Evolutionary conservation across 2,329 filamentous ascomycete genomes (phyloP).

Genomic region (Penicillium expansum): DNA sequence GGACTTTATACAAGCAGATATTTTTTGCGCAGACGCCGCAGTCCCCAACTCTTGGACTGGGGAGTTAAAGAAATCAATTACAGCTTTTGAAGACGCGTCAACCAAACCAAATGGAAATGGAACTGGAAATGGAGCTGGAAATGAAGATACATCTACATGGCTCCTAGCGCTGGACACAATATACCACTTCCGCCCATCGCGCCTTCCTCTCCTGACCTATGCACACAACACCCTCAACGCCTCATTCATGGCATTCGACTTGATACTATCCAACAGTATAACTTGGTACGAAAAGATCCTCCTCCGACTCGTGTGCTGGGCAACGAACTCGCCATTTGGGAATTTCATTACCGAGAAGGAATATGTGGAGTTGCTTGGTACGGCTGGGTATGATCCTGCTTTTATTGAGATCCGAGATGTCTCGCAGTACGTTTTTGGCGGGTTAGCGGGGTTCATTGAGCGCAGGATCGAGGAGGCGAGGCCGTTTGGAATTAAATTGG

Average conservation of each 20-base stretch:
- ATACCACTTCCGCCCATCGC: conserved; percentile 57
- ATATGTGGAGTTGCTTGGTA: conserved; percentile 48
- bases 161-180: conserved; percentile 56
- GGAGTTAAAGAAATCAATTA: conserved; percentile 23
- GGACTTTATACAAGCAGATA: conserved; percentile 1
- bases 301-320: conserved; percentile 45
- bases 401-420: conserved; percentile 51
- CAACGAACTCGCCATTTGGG: conserved; percentile 50
- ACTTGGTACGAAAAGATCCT: conserved; percentile 31
- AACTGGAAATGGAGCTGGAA: too few relatives aligned
- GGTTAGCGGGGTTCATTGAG: conserved; percentile 48
- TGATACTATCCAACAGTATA: conserved; percentile 40
- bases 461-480: conserved; percentile 36
- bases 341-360: conserved; percentile 50
- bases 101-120: not conserved
- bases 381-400: conserved; percentile 48
- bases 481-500: conserved; percentile 38
- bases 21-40: conserved; percentile 54
- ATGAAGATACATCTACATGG: conserved; percentile 41
- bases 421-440: conserved; percentile 53
- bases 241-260: conserved; percentile 56
- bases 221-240: conserved; percentile 45
- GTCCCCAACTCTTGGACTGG: conserved; percentile 45
- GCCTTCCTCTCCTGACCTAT: conserved; percentile 47
- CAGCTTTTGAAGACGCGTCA: not conserved